phyloP scores from a whole-genome alignment of 2,329 filamentous ascomycete genomes.

The Pseudohalonectria lignicola region DNA sequence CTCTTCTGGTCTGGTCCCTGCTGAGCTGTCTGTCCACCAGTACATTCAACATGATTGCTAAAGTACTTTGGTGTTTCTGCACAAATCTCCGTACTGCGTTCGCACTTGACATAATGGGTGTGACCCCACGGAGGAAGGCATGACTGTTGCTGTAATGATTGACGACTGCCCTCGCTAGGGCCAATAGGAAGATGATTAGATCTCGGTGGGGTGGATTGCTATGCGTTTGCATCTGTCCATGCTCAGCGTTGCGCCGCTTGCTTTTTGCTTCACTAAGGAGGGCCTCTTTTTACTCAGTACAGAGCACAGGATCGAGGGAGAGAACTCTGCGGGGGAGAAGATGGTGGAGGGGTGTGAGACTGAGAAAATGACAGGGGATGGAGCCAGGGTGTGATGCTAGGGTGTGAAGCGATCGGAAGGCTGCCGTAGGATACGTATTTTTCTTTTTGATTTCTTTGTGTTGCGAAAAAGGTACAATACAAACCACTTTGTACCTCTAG shows the following conservation, averaged over 20 bases:
- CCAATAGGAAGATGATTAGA: slow-evolving; percentile 24
- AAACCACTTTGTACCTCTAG: too few relatives aligned
- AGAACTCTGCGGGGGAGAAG: too few relatives aligned
- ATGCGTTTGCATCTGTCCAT: not conserved
- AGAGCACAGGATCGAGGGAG: too few relatives aligned
- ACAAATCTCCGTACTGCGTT: too few relatives aligned
- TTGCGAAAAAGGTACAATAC: too few relatives aligned
- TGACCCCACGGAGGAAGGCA: slow-evolving; percentile 38
- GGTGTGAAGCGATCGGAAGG: too few relatives aligned
- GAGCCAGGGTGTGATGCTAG: too few relatives aligned
- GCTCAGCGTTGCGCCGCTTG: not conserved
- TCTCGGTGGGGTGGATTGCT: slow-evolving; percentile 7
- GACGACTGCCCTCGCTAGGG: slow-evolving; percentile 20
- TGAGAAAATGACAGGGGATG: too few relatives aligned
- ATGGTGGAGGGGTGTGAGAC: too few relatives aligned
- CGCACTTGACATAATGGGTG: slow-evolving; percentile 27
- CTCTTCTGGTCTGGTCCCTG: not conserved
- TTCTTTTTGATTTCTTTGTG: too few relatives aligned
- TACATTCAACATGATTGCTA: slow-evolving; percentile 28
- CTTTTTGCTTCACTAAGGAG: not conserved
- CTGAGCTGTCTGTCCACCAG: slow-evolving; percentile 7
- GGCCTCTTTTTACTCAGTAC: not conserved
- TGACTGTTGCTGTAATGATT: slow-evolving; percentile 29
- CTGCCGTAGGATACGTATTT: too few relatives aligned
- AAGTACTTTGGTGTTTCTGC: too few relatives aligned